Conservation (phyloP, 805 yeast genomes). For the Clavispora carvajalis region DNA sequence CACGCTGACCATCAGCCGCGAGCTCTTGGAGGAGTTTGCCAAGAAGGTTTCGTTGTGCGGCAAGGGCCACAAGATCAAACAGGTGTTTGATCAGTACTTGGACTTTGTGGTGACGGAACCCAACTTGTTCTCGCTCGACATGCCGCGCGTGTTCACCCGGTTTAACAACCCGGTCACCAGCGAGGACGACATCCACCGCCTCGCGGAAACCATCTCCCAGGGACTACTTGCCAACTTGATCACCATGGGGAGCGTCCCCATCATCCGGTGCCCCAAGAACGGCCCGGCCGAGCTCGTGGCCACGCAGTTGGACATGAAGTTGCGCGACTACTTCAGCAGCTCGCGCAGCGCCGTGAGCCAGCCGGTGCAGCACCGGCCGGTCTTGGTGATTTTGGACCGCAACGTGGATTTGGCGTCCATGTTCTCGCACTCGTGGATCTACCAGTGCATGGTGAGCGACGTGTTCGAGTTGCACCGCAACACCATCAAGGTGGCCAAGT, state of each 20-base stretch:
- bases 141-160: conserved; percentile 57
- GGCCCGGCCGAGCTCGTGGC: conserved; percentile 97
- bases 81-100: conserved; percentile 90
- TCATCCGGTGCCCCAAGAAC: conserved; percentile 84
- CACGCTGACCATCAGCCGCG: conserved; percentile 73
- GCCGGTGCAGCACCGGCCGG: conserved; percentile 53
- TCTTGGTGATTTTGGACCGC: conserved; percentile 79
- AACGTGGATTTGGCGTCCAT: conserved; percentile 86
- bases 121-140: conserved; percentile 74
- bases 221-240: conserved; percentile 79
- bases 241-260: conserved; percentile 76
- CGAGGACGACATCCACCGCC: conserved; percentile 65
- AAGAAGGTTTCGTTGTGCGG: conserved; percentile 70
- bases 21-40: conserved; percentile 82
- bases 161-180: conserved; percentile 67
- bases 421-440: conserved; percentile 97
- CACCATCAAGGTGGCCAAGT: conserved; percentile 59
- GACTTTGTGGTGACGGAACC: conserved; percentile 93
- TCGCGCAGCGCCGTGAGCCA: conserved; percentile 31
- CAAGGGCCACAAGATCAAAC: conserved; percentile 67
- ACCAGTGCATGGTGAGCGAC: conserved; percentile 93
- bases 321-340: conserved; percentile 83
- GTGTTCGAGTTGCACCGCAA: conserved; percentile 79
- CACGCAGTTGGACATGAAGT: conserved; percentile 72
- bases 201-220: conserved; percentile 67